Evolutionary conservation across 139 green algal species (phyloP), one percentile per base, ranked within the genome.

Genomic region (Micractinium conductrix): DNA sequence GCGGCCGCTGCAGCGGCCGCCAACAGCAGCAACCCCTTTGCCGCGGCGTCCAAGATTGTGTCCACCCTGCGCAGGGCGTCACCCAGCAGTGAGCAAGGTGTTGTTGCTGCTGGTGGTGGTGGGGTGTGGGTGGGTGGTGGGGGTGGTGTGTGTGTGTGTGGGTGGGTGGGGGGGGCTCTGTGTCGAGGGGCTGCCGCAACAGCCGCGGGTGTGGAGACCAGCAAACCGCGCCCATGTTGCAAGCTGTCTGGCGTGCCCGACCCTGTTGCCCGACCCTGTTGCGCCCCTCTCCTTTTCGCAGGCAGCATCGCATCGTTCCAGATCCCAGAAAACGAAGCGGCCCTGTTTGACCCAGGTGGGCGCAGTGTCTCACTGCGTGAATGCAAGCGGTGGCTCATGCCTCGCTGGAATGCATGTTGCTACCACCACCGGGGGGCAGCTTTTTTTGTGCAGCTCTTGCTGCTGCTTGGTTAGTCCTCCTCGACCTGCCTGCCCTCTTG

Each of bases 21-120:
- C 53, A 44, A 78, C 42, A 42, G 42, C 78, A 74, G 42, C 78
- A 74, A 74, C 63, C 78, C 78, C 1, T 84, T 84, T 67, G 78
- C 62, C 21, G 78, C 43, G 22, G 78, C 78, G 9, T 74, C 78
- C n/a, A 48, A 65, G 24, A 24, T 84, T 30, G 45, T 84, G n/a
- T 44, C 42, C 17, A 35, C n/a, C 7, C 55, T 84, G 78, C 62
- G 42, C 63, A n/a, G 33, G 30, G 60, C 28, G 43, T 62, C 62
- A 9, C 24, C 30, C 16, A 53, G 40, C 38, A 43, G 76, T 82
- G 76, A 60, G n/a, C n/a, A n/a, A n/a, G n/a, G 76, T 55, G 5
- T 30, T 5, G 9, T 26, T 63, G 5, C 14, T 5, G 9, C 7
- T 63, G 72, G 35, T 30, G 26, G 60, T 4, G 60, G 33, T 62